Base-by-base conservation (phyloP, 2,329 filamentous ascomycete genomes). In the Dothistroma pini region DNA sequence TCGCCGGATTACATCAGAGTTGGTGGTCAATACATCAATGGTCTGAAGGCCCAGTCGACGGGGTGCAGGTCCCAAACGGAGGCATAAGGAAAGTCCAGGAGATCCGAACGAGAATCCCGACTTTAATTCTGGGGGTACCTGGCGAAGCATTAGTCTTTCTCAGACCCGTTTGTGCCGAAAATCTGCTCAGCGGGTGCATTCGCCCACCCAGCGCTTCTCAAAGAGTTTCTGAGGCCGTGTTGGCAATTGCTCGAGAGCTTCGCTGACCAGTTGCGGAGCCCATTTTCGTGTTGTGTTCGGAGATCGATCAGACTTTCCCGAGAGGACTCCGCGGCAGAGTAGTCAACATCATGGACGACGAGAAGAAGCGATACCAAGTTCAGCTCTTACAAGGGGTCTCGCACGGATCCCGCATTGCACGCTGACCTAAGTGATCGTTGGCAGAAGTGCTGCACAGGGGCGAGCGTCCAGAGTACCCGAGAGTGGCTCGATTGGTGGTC, bases 151-250 rank as follows among this genome's bases (percentile, higher is more conserved):
- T 48, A 59, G 48, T 25, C 16, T 6, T 62, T 63, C 44, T 54
- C 57, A 10, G 57, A 68, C 16, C 47, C 52, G 10, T 57, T 55
- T 7, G 61, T 63, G 2, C 64, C 62, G 8, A 56, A 62, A 29
- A 65, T 61, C 0, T 74, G 77, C 4, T 66, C 69, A 0, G 80
- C 72, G 0, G 81, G 81, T 1, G 80, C 80, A 0, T 79, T 83
- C 68, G 81, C 78, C 0, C 80, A 83, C 62, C 81, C 81, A 1
- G 76, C 80, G 0, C 77, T 79, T 59, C 63, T 83, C 44, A 80
- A 78, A 44, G 79, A 82, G 55, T 68, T 8, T 5, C 78, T 75
- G 75, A 76, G 38, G 52, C 35, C 12, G 56, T 35, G 6, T n/a
- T 16, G 6, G 38, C 38, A 14, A 6, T n/a, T 41, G 10, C 2